phyloP scores from a whole-genome alignment of 345 rosid genomes.

The Corymbia maculata region DNA sequence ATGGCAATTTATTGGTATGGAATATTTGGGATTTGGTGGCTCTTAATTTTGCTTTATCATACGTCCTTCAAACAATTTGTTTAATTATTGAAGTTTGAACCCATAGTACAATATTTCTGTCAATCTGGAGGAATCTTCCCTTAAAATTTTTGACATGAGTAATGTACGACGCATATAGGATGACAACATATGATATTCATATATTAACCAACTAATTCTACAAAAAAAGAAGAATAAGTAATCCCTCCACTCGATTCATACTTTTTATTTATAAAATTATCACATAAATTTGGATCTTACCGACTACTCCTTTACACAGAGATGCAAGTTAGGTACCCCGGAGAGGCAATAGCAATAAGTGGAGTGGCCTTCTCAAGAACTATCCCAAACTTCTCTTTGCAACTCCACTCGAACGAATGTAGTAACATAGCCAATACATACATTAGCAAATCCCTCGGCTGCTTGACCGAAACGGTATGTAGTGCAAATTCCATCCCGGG shows the following conservation, averaged over 20 bases:
- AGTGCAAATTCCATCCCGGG: constrained; percentile 6
- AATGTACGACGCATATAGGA: background rate
- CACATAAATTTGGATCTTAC: background rate
- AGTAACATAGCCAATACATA: background rate
- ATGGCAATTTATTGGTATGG: background rate
- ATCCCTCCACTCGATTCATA: background rate
- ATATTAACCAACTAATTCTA: background rate
- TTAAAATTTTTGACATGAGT: background rate
- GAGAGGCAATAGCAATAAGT: background rate
- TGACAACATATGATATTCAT: background rate
- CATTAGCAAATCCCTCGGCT: constrained; percentile 4
- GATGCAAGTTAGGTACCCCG: background rate
- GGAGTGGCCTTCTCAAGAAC: constrained; percentile 1
- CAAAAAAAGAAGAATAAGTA: background rate
- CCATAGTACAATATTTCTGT: background rate
- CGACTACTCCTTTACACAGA: background rate
- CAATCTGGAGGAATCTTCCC: background rate
- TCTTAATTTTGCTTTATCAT: too few species aligned
- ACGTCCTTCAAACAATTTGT: too few species aligned
- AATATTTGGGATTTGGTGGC: too few species aligned
- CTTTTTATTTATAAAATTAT: background rate
- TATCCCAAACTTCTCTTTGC: background rate
- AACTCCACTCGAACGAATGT: constrained; percentile 1
- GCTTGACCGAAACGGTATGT: constrained; percentile 16
- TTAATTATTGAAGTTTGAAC: too few species aligned